phyloP scores from a whole-genome alignment of 2,329 filamentous ascomycete genomes.

The Colletotrichum acutatum region DNA sequence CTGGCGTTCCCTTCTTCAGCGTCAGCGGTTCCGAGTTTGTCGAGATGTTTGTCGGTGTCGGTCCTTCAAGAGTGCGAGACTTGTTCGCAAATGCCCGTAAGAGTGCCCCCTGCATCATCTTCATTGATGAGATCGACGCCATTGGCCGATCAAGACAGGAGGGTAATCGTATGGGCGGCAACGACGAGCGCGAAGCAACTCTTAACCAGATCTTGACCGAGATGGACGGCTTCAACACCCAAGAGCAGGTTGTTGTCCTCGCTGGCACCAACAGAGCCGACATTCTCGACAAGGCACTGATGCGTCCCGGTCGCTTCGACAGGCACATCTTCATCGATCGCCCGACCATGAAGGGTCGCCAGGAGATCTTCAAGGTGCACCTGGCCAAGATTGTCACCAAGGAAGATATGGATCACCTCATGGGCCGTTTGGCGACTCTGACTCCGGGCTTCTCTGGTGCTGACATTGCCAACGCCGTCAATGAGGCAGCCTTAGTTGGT shows the following conservation, averaged over 20 bases:
- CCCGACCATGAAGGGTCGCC: slow-evolving; percentile 95
- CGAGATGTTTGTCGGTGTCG: slow-evolving; percentile 99
- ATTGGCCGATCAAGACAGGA: slow-evolving; percentile 93
- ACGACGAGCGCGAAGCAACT: slow-evolving; percentile 96
- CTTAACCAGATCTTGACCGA: slow-evolving; percentile 98
- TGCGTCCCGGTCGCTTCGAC: slow-evolving; percentile 94
- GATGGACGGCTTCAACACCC: slow-evolving; percentile 99
- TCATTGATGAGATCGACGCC: slow-evolving; percentile 99
- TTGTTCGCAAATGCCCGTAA: slow-evolving; percentile 94
- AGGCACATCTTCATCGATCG: slow-evolving; percentile 95
- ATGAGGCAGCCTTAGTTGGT: slow-evolving; percentile 97
- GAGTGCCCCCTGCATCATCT: slow-evolving; percentile 98
- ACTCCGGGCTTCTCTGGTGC: slow-evolving; percentile 98
- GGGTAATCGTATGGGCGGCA: slow-evolving; percentile 77
- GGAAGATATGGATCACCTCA: slow-evolving; percentile 88
- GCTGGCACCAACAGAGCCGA: slow-evolving; percentile 97
- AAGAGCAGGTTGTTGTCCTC: slow-evolving; percentile 94
- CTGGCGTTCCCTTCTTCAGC: slow-evolving; percentile 96
- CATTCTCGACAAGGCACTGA: slow-evolving; percentile 92
- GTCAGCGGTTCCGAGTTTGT: slow-evolving; percentile 99
- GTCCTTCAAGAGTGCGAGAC: slow-evolving; percentile 93
- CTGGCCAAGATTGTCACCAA: slow-evolving; percentile 93
- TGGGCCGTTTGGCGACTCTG: slow-evolving; percentile 88
- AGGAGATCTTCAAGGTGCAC: slow-evolving; percentile 96
- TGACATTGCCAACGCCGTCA: slow-evolving; percentile 98